Percentiles rank a stretch among this genome's conserved stretches.
Conservation (phyloP, 257 asterid species). For the Ligustrum vulgare region DNA sequence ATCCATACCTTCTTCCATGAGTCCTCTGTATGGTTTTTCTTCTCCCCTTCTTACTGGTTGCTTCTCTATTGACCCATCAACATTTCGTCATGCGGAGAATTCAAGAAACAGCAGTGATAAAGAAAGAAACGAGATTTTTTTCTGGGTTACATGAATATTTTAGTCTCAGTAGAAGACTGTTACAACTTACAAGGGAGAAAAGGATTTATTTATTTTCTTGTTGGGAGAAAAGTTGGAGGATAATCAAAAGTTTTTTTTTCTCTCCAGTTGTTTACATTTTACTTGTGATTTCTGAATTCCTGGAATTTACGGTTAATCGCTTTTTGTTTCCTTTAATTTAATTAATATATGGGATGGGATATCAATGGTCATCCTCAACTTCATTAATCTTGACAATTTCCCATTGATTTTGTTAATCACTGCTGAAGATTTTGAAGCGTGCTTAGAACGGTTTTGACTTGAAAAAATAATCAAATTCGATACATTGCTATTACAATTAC, state of each 20-base stretch:
- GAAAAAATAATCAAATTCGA: too few species aligned
- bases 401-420: too few species aligned
- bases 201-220: not conserved
- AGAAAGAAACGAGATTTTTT: slow-evolving; percentile 24
- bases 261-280: not conserved
- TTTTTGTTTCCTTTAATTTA: too few species aligned
- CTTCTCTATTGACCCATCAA: slow-evolving; percentile 29
- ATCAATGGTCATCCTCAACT: too few species aligned
- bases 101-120: slow-evolving; percentile 29
- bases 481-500: too few species aligned
- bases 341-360: too few species aligned
- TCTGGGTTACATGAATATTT: slow-evolving; percentile 27
- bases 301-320: too few species aligned
- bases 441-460: too few species aligned
- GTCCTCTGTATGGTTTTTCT: slow-evolving; percentile 2
- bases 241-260: slow-evolving; percentile 9
- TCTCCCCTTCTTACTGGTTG: slow-evolving; percentile 17
- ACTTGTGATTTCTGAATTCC: too few species aligned
- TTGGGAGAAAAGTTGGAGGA: slow-evolving; percentile 1
- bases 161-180: slow-evolving; percentile 21
- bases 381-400: too few species aligned
- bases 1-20: slow-evolving; percentile 40
- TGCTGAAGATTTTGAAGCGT: too few species aligned
- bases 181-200: slow-evolving; percentile 14
- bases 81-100: slow-evolving; percentile 30